A percentile compares a stretch with the other conserved stretches of the same genome.
These are phyloP conservation scores for Conidiobolus incongruus DNA, from an alignment of 371 early-diverging fungal genomes.

Conservation along the genomic window DNA sequence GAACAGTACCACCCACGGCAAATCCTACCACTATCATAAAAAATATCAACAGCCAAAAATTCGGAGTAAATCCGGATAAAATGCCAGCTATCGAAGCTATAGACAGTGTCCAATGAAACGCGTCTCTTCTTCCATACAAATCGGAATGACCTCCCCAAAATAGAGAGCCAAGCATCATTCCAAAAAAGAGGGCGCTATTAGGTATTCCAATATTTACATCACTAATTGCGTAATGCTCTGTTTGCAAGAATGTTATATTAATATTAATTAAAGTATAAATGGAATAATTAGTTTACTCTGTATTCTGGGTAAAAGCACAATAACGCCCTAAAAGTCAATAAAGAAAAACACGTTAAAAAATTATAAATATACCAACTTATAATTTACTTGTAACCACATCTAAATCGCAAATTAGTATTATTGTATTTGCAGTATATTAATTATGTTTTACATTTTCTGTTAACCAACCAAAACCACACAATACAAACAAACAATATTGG, in stretches of 20 bases:
- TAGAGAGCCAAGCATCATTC: slow-evolving; percentile 62
- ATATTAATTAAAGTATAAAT: slow-evolving; percentile 1
- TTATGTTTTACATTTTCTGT: slow-evolving; percentile 49
- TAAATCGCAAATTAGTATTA: slow-evolving; percentile 7
- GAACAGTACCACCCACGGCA: slow-evolving; percentile 77
- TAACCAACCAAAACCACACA: slow-evolving; percentile 66
- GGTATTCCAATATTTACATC: slow-evolving; percentile 31
- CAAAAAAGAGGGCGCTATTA: slow-evolving; percentile 43
- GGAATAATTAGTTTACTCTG: slow-evolving; percentile 16
- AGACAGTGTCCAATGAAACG: slow-evolving; percentile 51
- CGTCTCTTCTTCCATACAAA: slow-evolving; percentile 45
- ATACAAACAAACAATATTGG: slow-evolving; percentile 48
- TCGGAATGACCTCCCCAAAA: slow-evolving; percentile 66
- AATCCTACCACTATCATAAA: slow-evolving; percentile 26
- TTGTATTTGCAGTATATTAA: not conserved
- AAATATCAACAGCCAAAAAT: slow-evolving; percentile 23
- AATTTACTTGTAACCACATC: slow-evolving; percentile 41
- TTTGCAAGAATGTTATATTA: not conserved
- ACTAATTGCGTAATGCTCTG: slow-evolving; percentile 23
- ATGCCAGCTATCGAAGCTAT: slow-evolving; percentile 49
- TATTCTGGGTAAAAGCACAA: slow-evolving; percentile 39
- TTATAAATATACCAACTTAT: not conserved
- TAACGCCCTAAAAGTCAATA: slow-evolving; percentile 15
- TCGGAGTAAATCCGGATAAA: slow-evolving; percentile 35
- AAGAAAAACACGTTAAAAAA: not conserved